Base-by-base conservation (phyloP, 1,139 yeast species). In the Maudiozyma humilis region DNA sequence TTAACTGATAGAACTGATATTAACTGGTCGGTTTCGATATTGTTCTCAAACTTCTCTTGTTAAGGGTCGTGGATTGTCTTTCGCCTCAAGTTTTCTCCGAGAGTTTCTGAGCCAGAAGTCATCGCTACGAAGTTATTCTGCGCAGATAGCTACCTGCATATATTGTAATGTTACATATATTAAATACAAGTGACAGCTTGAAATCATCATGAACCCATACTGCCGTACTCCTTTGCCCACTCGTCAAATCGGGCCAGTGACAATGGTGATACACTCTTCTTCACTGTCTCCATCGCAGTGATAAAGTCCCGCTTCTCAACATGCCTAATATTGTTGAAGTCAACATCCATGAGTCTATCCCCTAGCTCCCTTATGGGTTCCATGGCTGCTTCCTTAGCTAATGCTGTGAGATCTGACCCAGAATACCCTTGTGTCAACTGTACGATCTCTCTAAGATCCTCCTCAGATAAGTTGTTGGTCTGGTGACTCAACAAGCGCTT, bases 321-420 rank as follows among this genome's bases (percentile, higher is more conserved):
- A 12, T 78, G 73, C 43, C 84, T 63, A 31, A 78, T 76, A 42
- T 70, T 70, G 30, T 72, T 74, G 5, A 76, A 71, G 13, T 78
- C 75, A 1, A 78, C 75, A 59, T 69, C 67, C 51, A 78, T 68
- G 38, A 78, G 63, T 44, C 67, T 66, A 45, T 78, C 84, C 0
- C 84, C 84, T 36, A 79, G 59, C 31, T 78, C 76, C 52, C 85
- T 65, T 36, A 79, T 69, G 1, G 85, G 85, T 12, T 80, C 82
- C 84, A 79, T 78, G 1, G 84, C 83, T n/a, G 82, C 77, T 52
- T 78, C 83, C 56, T 78, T 78, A n/a, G 83, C 82, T 44, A 79
- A 60, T 3, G 81, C 76, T 1, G 83, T 77, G 19, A 79, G 69
- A 56, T 79, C 85, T 49, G 81, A 75, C 16, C 82, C 82, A 40